Percentiles rank a stretch among this genome's conserved stretches.
phyloP scores from a whole-genome alignment of 345 rosid genomes.

The Acer saccharum region DNA sequence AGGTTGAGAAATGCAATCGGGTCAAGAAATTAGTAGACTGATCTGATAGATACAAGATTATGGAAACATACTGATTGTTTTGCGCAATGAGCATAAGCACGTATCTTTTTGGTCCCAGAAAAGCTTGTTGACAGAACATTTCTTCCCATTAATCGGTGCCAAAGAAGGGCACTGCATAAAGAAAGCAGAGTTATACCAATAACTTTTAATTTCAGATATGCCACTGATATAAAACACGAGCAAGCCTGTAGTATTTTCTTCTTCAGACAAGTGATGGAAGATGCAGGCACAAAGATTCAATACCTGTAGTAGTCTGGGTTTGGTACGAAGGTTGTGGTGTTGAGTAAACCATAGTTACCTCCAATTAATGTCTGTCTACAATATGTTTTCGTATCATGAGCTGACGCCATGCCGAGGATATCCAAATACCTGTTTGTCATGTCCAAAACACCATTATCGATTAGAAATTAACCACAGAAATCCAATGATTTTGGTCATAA shows the following conservation, averaged over 20 bases:
- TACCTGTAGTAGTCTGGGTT: conserved; percentile 96
- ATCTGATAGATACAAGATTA: neutral
- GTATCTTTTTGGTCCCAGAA: conserved; percentile 63
- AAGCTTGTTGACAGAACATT: conserved; percentile 63
- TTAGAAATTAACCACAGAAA: conserved; percentile 9
- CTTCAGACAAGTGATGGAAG: neutral
- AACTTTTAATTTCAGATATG: neutral
- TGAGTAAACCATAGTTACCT: conserved; percentile 84
- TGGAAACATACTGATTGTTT: conserved; percentile 60
- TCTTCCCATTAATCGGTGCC: conserved; percentile 89
- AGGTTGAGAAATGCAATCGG: too few relatives aligned
- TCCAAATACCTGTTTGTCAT: conserved; percentile 75
- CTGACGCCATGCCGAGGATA: conserved; percentile 81
- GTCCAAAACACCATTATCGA: neutral
- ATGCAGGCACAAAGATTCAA: neutral
- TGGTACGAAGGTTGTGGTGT: conserved; percentile 74
- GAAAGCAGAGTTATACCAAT: conserved; percentile 16
- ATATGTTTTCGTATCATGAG: conserved; percentile 74
- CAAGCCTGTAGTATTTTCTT: neutral
- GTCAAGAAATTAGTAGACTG: too few relatives aligned
- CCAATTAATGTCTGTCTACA: conserved; percentile 93
- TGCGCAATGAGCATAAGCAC: conserved; percentile 83
- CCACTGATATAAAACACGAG: neutral
- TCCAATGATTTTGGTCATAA: neutral
- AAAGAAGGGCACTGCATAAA: conserved; percentile 79